phyloP scores from a whole-genome alignment of 352 stramenopile genomes.

The Pelagophyceae sp. region DNA sequence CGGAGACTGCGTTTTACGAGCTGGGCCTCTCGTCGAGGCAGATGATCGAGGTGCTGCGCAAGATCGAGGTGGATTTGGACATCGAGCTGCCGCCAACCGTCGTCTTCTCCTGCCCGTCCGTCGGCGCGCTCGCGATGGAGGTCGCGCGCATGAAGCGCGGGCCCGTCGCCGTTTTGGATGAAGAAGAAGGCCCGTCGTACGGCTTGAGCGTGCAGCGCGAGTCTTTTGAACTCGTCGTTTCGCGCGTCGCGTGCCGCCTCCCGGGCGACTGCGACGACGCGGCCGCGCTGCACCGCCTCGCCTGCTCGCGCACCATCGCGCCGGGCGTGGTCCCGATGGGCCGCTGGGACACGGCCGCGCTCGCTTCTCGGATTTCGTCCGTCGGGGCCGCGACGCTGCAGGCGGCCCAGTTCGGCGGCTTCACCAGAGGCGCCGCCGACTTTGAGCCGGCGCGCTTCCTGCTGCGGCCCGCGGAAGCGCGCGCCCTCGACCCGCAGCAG shows the following conservation, averaged over 20 bases:
- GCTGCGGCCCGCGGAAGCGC: slow-evolving; percentile 1
- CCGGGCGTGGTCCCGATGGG: neutral
- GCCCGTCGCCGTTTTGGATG: neutral
- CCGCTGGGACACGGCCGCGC: neutral
- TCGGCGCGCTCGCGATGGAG: neutral
- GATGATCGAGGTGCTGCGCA: slow-evolving; percentile 8
- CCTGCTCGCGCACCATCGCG: neutral
- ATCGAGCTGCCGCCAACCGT: slow-evolving; percentile 10
- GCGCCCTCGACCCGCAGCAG: slow-evolving; percentile 12
- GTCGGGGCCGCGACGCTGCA: neutral
- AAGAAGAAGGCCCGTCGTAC: neutral
- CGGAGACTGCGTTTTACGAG: slow-evolving; percentile 14
- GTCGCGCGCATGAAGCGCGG: neutral
- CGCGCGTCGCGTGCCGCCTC: neutral
- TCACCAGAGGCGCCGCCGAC: neutral
- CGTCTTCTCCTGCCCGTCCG: slow-evolving; percentile 16
- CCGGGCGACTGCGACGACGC: neutral
- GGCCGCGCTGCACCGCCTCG: neutral
- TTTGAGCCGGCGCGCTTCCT: neutral
- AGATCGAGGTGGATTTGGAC: slow-evolving; percentile 1
- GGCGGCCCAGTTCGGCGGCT: neutral
- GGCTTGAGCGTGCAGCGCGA: too few species aligned
- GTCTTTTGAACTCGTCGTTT: neutral
- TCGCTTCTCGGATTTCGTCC: neutral
- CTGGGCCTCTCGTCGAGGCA: slow-evolving; percentile 2